phyloP scores from a whole-genome alignment of 176 grass and related monocot species.

The Oryza australiensis region DNA sequence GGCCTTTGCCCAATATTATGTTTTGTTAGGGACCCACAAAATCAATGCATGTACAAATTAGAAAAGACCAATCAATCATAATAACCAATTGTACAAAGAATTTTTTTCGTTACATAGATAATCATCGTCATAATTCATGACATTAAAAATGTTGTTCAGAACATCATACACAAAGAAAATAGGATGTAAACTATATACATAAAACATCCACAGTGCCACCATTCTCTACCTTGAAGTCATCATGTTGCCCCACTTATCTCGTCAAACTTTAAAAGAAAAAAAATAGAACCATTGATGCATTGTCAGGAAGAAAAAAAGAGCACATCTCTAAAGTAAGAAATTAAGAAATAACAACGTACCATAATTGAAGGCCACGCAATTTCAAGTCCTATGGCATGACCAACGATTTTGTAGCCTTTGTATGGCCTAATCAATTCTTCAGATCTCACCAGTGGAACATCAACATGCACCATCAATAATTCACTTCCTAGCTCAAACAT shows the following conservation, averaged over 20 bases:
- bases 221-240: background rate
- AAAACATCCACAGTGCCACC: background rate
- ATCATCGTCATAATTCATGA: background rate
- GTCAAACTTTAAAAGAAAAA: background rate
- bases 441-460: background rate
- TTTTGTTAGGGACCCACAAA: background rate
- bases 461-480: background rate
- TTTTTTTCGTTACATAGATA: background rate
- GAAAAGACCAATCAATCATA: background rate
- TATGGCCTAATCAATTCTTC: background rate
- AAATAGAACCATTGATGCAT: background rate
- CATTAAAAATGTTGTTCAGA: background rate
- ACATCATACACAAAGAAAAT: background rate
- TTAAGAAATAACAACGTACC: background rate
- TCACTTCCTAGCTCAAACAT: background rate
- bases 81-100: background rate
- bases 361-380: background rate
- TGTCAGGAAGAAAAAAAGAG: background rate
- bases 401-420: background rate
- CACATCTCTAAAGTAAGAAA: background rate
- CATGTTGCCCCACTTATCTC: background rate
- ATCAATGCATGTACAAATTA: background rate
- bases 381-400: no score
- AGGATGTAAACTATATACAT: background rate
- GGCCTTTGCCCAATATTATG: background rate